Base-by-base conservation (phyloP, 129 eudicot species). In the Helichrysum umbraculigerum region DNA sequence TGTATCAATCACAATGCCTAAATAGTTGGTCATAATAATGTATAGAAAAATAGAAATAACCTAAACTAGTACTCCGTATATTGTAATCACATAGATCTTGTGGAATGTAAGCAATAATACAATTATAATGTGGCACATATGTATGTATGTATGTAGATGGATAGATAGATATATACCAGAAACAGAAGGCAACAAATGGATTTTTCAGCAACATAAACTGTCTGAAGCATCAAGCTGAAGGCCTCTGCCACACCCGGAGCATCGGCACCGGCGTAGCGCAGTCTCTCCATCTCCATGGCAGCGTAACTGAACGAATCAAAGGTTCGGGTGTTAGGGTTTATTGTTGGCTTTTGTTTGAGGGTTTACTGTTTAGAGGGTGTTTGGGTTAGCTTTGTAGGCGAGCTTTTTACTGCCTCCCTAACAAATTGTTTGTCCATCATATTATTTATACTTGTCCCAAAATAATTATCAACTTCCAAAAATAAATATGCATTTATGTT, bases 181-280 rank as follows among this genome's bases (percentile, higher is more conserved):
- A 84, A 76, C 68, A 87, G 83, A 73, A 84, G 83, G 68, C 68
- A 82, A 52, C 42, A 62, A 73, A 76, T 61, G 77, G 86, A 76
- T 33, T 66, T 87, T 17, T 84, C 81, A 66, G 83, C 79, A 70
- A 70, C 74, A 19, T 70, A 8, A 78, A 37, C 66, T 34, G 82
- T 44, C 64, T 50, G 81, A 57, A 81, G 68, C 52, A 79, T 56
- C 44, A 42, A 60, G 70, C 39, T 44, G 66, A 80, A 68, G 71
- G 79, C 44, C 17, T 68, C 84, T 21, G 34, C 22, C 22, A 17
- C 58, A 37, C 7, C 58, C 61, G 71, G 79, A 59, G 58, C 79
- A 28, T 56, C 35, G 44, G 9, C 66, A 17, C 29, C 75, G 37
- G 54, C 66, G 35, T 57, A 17, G 66, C 22, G 29, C 12, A 68